Evolutionary conservation across 805 yeast genomes (phyloP), one percentile per base, ranked within the genome.

Genomic region (Barnettozyma pratensis): DNA sequence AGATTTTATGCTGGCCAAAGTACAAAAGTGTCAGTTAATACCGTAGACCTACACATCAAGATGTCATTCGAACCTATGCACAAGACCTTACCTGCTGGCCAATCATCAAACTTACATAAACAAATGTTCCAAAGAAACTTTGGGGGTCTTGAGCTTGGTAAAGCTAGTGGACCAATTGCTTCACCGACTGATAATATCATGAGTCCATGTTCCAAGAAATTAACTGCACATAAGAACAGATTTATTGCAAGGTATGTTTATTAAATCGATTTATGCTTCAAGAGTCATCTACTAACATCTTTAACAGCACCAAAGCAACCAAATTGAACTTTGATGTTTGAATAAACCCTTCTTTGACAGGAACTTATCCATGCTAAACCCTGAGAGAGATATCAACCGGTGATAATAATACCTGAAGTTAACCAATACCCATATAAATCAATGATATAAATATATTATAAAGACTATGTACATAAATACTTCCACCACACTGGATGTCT

Each of bases 161-260:
- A 7, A 25, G 7, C 11, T 28, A 25, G 7, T 7, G 43, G 36
- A 4, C 40, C 40, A 11, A 62, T 68, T 52, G 67, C 78, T 7
- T 78, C 83, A 11, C 85, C 85, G 40, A 80, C 86, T 3, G 86
- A 80, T 55, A 74, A 68, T 43, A 53, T 79, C 53, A 61, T 80
- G 62, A 78, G 83, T 4, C 85, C 85, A 30, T 77, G 83, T 57
- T 72, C 83, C 2, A 75, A 77, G 53, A 80, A 77, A 60, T 62
- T 80, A 51, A 76, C 62, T 51, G 75, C 74, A 36, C 81, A 77
- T 54, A 76, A 72, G 61, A 64, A 60, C 58, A 62, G 70, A 57
- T 75, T 69, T 52, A 58, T 64, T 47, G 61, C 63, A 37, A 65
- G 58, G 73, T 67, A 58, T 44, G 73, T 58, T 8, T 26, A 39